These are phyloP conservation scores for Pueraria montana DNA, from an alignment of 306 rosid genomes.

Conservation along the genomic window DNA sequence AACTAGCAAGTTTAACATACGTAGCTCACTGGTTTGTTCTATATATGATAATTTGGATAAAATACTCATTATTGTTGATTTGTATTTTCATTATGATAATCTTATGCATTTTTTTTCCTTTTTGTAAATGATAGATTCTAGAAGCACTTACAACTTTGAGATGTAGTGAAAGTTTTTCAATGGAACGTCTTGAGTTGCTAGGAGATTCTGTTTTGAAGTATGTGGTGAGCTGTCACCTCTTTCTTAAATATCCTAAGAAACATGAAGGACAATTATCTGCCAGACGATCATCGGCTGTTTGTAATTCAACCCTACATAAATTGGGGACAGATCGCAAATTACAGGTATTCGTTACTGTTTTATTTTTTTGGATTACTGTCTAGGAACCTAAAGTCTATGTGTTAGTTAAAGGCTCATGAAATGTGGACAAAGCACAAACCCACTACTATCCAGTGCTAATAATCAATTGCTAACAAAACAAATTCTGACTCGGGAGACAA, in stretches of 20 bases:
- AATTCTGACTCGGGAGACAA: neutral
- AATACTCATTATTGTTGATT: conserved; percentile 17
- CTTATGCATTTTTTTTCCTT: conserved; percentile 36
- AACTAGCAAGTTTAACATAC: conserved; percentile 56
- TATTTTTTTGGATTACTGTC: conserved; percentile 16
- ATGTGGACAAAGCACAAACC: neutral
- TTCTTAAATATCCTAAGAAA: conserved; percentile 75
- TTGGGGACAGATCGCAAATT: conserved; percentile 69
- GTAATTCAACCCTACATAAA: conserved; percentile 82
- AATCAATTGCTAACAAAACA: neutral
- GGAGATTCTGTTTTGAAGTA: conserved; percentile 96
- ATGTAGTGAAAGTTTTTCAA: conserved; percentile 78
- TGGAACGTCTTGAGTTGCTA: conserved; percentile 97
- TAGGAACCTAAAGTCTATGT: neutral
- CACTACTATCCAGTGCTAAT: neutral
- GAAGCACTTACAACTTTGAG: conserved; percentile 91
- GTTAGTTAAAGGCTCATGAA: neutral
- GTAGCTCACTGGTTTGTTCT: conserved; percentile 76
- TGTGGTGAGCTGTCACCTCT: conserved; percentile 83
- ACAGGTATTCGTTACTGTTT: conserved; percentile 64
- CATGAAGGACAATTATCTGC: conserved; percentile 85
- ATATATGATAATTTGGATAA: conserved; percentile 11
- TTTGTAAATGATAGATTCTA: conserved; percentile 65
- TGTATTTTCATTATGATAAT: conserved; percentile 26
- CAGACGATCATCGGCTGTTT: conserved; percentile 61